Conservation (phyloP, 2,329 filamentous ascomycete genomes). For the Aureobasidium leucospermi region DNA sequence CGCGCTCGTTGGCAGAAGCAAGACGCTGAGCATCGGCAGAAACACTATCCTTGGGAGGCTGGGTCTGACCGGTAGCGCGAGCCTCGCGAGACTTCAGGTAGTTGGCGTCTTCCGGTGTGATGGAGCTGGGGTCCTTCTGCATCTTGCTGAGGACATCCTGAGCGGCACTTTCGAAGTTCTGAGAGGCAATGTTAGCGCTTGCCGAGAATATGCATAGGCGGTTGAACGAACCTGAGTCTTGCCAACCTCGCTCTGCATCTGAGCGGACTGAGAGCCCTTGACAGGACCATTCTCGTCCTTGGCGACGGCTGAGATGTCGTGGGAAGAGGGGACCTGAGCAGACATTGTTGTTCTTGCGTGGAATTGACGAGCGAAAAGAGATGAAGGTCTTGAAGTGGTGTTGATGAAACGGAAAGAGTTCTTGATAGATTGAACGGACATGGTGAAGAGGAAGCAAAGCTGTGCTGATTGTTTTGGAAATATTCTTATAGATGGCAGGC, state of each 20-base stretch:
- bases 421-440: constrained; percentile 1
- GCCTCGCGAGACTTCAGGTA: constrained; percentile 36
- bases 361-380: constrained; percentile 4
- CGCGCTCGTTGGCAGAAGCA: constrained; percentile 27
- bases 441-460: background rate
- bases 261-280: constrained; percentile 26
- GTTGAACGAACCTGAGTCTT: constrained; percentile 16
- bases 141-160: constrained; percentile 25
- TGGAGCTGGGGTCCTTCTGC: constrained; percentile 23
- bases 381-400: constrained; percentile 3
- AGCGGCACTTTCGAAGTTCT: constrained; percentile 25
- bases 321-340: constrained; percentile 15
- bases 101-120: constrained; percentile 32
- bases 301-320: constrained; percentile 27
- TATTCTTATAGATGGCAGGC: background rate
- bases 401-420: constrained; percentile 5
- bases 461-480: background rate
- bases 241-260: constrained; percentile 29
- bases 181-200: background rate
- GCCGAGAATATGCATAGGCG: background rate
- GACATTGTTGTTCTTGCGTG: constrained; percentile 8
- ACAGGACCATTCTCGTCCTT: constrained; percentile 26
- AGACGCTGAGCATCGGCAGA: constrained; percentile 34
- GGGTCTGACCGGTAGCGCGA: constrained; percentile 24
- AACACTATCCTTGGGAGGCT: constrained; percentile 27